Evolutionary conservation across 2,329 filamentous ascomycete species (phyloP).

Genomic region (Aspergillus aculeatus): DNA sequence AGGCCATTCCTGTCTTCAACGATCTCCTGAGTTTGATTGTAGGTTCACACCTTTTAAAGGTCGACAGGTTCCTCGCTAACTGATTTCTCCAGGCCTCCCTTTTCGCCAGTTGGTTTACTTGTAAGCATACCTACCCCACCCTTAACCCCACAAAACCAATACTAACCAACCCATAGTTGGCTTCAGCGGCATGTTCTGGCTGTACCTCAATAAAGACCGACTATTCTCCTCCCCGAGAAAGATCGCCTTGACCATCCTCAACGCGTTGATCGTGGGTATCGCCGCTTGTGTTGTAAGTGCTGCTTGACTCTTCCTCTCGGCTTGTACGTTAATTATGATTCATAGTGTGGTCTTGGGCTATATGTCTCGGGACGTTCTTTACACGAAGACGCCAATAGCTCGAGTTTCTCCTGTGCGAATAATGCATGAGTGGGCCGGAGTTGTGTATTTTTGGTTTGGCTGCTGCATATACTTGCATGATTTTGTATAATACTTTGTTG

Average conservation of each 20-base stretch:
- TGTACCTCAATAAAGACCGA: slow-evolving; percentile 26
- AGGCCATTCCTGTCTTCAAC: slow-evolving; percentile 66
- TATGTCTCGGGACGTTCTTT: slow-evolving; percentile 33
- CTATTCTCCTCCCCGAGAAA: slow-evolving; percentile 24
- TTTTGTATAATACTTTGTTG: neutral
- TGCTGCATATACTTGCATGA: slow-evolving; percentile 16
- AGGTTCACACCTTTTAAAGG: neutral
- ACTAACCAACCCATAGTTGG: slow-evolving; percentile 12
- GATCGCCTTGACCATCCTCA: slow-evolving; percentile 21
- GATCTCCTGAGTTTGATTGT: slow-evolving; percentile 61
- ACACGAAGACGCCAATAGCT: slow-evolving; percentile 25
- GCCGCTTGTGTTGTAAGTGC: slow-evolving; percentile 19
- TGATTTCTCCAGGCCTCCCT: slow-evolving; percentile 43
- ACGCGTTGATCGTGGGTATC: slow-evolving; percentile 16
- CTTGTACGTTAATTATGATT: too few species aligned
- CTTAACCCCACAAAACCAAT: neutral
- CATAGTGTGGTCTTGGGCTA: slow-evolving; percentile 31
- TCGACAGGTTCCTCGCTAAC: slow-evolving; percentile 19
- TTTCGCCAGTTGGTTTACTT: slow-evolving; percentile 65
- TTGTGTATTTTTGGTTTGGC: neutral
- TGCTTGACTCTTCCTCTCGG: too few species aligned
- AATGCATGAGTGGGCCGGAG: slow-evolving; percentile 8
- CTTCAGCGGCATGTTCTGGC: slow-evolving; percentile 29
- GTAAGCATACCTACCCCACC: slow-evolving; percentile 1
- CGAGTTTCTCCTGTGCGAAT: slow-evolving; percentile 32